Conservation (phyloP, 805 yeast species). For the Millerozyma miso region DNA sequence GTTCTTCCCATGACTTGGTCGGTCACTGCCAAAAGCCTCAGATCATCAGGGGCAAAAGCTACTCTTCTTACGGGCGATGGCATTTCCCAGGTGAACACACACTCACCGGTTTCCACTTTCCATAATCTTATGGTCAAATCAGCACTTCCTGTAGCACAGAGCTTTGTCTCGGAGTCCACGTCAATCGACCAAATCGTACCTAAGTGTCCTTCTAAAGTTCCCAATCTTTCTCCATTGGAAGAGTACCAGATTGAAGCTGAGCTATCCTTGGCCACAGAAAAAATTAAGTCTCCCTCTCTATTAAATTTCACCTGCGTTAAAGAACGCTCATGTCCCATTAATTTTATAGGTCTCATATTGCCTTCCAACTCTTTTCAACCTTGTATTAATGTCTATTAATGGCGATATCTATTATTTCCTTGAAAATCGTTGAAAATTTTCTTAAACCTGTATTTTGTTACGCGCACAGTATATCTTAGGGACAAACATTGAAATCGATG, state of each 20-base stretch:
- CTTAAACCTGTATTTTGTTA: neutral
- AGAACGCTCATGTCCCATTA: constrained; percentile 97
- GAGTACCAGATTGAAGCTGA: constrained; percentile 92
- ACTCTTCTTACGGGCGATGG: constrained; percentile 90
- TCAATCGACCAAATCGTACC: constrained; percentile 97
- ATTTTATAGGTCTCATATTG: constrained; percentile 48
- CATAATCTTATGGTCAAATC: constrained; percentile 83
- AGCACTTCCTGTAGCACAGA: constrained; percentile 85
- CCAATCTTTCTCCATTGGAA: constrained; percentile 92
- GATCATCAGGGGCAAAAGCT: constrained; percentile 73
- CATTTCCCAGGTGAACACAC: constrained; percentile 65
- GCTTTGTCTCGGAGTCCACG: constrained; percentile 64
- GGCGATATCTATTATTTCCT: neutral
- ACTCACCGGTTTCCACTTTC: constrained; percentile 75
- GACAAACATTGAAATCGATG: no score
- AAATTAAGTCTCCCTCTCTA: constrained; percentile 89
- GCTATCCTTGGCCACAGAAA: constrained; percentile 89
- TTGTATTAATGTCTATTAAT: neutral
- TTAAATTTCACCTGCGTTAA: constrained; percentile 94
- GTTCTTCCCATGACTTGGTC: constrained; percentile 89
- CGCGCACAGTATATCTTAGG: constrained; percentile 1
- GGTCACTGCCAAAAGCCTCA: constrained; percentile 66
- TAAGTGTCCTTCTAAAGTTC: constrained; percentile 76
- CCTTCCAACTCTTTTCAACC: neutral
- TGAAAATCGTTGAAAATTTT: constrained; percentile 1